Evolutionary conservation across 2,329 filamentous ascomycete species (phyloP).

Genomic region (Laburnicola sp.): DNA sequence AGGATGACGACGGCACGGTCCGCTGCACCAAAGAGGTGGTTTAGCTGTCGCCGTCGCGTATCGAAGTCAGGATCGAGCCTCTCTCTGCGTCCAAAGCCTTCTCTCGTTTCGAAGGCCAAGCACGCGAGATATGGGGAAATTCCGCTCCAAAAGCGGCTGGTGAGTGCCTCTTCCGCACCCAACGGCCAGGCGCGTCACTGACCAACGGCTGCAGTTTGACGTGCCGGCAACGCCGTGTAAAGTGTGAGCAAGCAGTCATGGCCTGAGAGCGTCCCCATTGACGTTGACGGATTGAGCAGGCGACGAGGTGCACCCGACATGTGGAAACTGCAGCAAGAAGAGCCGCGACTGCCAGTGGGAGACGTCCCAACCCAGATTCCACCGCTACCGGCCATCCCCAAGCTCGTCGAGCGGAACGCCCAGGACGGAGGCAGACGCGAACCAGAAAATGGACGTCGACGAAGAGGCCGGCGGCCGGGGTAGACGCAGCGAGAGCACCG

Average conservation of each 20-base stretch:
- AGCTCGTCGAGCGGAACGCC: slow-evolving; percentile 20
- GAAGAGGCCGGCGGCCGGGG: slow-evolving; percentile 9
- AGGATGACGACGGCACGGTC: too few relatives aligned
- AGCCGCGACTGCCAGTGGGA: slow-evolving; percentile 38
- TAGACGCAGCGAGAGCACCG: slow-evolving; percentile 7
- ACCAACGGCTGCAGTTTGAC: slow-evolving; percentile 24
- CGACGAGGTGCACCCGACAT: slow-evolving; percentile 34
- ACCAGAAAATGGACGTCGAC: slow-evolving; percentile 25
- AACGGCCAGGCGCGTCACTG: neutral
- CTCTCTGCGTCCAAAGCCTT: too few relatives aligned
- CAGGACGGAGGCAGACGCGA: slow-evolving; percentile 8
- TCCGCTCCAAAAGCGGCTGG: slow-evolving; percentile 38
- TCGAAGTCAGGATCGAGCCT: too few relatives aligned
- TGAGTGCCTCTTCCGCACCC: slow-evolving; percentile 17
- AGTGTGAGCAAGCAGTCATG: slow-evolving; percentile 25
- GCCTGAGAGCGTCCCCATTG: neutral
- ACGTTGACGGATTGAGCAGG: slow-evolving; percentile 15
- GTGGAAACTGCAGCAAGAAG: slow-evolving; percentile 39
- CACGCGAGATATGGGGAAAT: slow-evolving; percentile 40
- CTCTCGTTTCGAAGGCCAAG: too few relatives aligned
- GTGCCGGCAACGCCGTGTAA: slow-evolving; percentile 37
- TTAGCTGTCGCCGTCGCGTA: too few relatives aligned
- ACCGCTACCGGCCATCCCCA: slow-evolving; percentile 27
- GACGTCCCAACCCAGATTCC: slow-evolving; percentile 31
- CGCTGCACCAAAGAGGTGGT: too few relatives aligned